Evolutionary conservation across 805 yeast species (phyloP), one percentile per base, ranked within the genome.

Genomic region (Suhomyces faveliae): DNA sequence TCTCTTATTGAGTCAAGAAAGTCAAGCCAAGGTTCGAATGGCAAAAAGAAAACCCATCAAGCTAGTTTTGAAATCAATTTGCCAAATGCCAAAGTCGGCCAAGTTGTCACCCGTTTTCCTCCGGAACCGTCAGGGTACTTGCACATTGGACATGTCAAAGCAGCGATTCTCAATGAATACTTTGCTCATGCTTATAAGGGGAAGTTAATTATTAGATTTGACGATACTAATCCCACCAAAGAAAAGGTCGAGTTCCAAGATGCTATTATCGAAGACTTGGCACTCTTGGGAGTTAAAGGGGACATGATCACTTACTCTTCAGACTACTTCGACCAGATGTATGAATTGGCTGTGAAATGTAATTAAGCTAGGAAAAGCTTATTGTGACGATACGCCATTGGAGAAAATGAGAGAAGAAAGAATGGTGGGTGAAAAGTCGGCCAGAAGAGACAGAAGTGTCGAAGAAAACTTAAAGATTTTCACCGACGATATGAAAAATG

Each of bases 81-180:
- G 56, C 87, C 86, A 50, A 95, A 83, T 66, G 99, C 99, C 50
- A 83, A 80, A 62, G 83, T 87, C 48, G 99, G 99, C 55, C 76
- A 91, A 70, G 99, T 94, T 49, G 98, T 94, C 45, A 94, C 99
- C 46, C 87, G 99, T 75, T 94, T 94, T 83, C 99, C 96, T 45
- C 99, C 99, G 55, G 99, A 94, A 76, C 99, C 99, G 52, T 88
- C 96, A 73, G 99, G 99, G 74, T 94, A 91, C 71, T 79, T 94
- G 71, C 99, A 94, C 72, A 94, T 94, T 71, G 99, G 99, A 58
- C 99, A 94, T 67, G 99, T 96, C 51, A 94, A 94, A 72, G 99
- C 99, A 52, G 99, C 99, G 46, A 78, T 94, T 50, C 79, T 94
- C 65, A 94, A 94, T 76, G 94, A 94, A 72, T 92, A 91, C 75